Percentiles rank a stretch among this genome's conserved stretches.
Evolutionary conservation across 139 green algal genomes (phyloP).

Genomic region (Chlamydomonas schloesseri): DNA sequence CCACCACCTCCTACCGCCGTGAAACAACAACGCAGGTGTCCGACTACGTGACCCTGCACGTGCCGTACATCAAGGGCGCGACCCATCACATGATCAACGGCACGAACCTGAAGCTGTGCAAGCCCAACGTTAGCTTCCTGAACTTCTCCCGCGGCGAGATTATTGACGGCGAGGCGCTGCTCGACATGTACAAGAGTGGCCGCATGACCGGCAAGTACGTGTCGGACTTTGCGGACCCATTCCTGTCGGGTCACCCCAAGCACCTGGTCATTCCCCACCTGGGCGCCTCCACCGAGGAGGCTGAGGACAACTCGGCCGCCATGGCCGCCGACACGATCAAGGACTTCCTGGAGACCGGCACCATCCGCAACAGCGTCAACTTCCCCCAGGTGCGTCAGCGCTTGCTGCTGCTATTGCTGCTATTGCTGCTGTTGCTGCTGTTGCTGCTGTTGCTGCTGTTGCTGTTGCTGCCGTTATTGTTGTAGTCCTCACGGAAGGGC

Average conservation of each 20-base stretch:
- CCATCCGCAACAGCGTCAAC: slow-evolving; percentile 72
- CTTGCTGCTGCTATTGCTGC: no score
- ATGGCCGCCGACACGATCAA: slow-evolving; percentile 71
- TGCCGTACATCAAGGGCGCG: slow-evolving; percentile 64
- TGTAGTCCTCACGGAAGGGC: no score
- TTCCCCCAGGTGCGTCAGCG: slow-evolving; percentile 53
- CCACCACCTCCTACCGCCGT: no score
- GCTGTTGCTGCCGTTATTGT: no score
- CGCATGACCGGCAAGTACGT: slow-evolving; percentile 68
- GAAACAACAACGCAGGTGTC: slow-evolving; percentile 26
- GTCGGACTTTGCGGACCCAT: slow-evolving; percentile 64
- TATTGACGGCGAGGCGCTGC: slow-evolving; percentile 19
- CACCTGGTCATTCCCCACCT: slow-evolving; percentile 68
- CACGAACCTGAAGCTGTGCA: slow-evolving; percentile 61
- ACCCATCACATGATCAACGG: slow-evolving; percentile 72
- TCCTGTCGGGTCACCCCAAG: slow-evolving; percentile 57
- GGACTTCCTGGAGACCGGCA: slow-evolving; percentile 70
- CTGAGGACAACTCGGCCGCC: slow-evolving; percentile 68
- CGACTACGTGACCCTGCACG: slow-evolving; percentile 70
- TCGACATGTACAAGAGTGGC: slow-evolving; percentile 52
- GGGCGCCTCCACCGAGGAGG: slow-evolving; percentile 68
- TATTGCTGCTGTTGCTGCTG: no score
- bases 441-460: no score
- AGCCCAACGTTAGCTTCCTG: slow-evolving; percentile 64
- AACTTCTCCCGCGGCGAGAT: slow-evolving; percentile 65